Conservation (phyloP, 108 stramenopile species). For the Aurantiochytrium sp. region DNA sequence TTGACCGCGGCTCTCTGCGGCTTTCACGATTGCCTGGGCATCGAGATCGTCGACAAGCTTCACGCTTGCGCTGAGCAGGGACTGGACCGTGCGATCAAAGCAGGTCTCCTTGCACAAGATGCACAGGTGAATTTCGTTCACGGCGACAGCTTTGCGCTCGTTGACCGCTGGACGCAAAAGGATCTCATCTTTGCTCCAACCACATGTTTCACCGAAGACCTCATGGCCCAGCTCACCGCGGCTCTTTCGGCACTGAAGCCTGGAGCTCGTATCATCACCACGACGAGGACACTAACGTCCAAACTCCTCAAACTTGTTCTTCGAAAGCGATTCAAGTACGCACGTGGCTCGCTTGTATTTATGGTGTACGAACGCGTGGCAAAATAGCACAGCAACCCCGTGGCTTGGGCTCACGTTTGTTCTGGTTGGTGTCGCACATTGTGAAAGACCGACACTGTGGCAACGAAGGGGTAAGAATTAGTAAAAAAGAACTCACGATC, state of each 20-base stretch:
- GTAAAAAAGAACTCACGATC: too few species aligned
- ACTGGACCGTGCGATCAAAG: not conserved
- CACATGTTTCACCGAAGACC: not conserved
- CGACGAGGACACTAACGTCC: not conserved
- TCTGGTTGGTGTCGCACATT: not conserved
- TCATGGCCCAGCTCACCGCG: not conserved
- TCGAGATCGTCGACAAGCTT: not conserved
- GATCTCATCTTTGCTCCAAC: not conserved
- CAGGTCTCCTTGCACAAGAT: not conserved
- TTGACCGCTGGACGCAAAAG: not conserved
- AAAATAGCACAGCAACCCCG: not conserved
- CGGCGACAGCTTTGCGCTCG: not conserved
- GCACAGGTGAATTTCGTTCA: not conserved
- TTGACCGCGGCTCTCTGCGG: not conserved
- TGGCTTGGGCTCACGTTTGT: not conserved
- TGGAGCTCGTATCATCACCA: not conserved
- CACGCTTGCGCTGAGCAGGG: not conserved
- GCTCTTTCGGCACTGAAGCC: not conserved
- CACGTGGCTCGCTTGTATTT: not conserved
- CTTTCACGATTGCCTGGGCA: not conserved
- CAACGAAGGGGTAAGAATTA: not conserved
- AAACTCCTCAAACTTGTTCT: not conserved
- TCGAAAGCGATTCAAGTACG: not conserved
- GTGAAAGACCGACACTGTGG: slow-evolving; percentile 14
- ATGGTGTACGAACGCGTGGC: not conserved